phyloP scores from a whole-genome alignment of 306 rosid species.

The Ormosia emarginata region DNA sequence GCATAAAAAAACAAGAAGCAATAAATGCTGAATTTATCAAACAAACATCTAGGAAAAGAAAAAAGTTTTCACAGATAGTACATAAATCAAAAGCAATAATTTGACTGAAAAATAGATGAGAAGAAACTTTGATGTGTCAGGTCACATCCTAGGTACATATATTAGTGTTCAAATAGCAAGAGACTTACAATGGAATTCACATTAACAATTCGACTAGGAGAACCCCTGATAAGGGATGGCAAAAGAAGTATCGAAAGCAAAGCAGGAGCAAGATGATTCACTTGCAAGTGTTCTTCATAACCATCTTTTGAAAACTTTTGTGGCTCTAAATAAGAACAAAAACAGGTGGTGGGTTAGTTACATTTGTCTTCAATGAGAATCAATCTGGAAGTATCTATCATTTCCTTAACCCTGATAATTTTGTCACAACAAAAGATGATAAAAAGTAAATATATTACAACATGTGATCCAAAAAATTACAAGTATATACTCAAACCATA shows the following conservation, averaged over 20 bases:
- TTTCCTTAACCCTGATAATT: not conserved
- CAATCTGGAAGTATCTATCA: not conserved
- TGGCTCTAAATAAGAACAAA: slow-evolving; percentile 60
- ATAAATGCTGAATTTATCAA: not conserved
- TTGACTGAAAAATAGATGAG: not conserved
- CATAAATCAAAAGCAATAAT: not conserved
- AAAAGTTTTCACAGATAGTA: not conserved
- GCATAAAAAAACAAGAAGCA: not conserved
- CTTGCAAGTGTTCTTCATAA: slow-evolving; percentile 96
- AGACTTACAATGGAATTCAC: slow-evolving; percentile 85
- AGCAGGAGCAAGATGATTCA: slow-evolving; percentile 95
- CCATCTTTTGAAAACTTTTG: slow-evolving; percentile 88
- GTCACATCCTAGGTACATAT: not conserved
- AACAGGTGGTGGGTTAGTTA: slow-evolving; percentile 10
- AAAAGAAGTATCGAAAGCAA: slow-evolving; percentile 87
- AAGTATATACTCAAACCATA: not conserved
- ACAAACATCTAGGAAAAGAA: not conserved
- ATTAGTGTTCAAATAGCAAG: slow-evolving; percentile 3
- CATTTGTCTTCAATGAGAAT: slow-evolving; percentile 13
- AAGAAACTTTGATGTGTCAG: not conserved
- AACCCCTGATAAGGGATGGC: slow-evolving; percentile 93
- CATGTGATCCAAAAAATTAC: not conserved
- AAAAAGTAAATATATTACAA: not conserved
- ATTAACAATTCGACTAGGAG: slow-evolving; percentile 93
- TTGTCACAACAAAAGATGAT: not conserved